These are phyloP conservation scores for Moricandia moricandioides DNA, from an alignment of 345 rosid species.

Conservation along the genomic window DNA sequence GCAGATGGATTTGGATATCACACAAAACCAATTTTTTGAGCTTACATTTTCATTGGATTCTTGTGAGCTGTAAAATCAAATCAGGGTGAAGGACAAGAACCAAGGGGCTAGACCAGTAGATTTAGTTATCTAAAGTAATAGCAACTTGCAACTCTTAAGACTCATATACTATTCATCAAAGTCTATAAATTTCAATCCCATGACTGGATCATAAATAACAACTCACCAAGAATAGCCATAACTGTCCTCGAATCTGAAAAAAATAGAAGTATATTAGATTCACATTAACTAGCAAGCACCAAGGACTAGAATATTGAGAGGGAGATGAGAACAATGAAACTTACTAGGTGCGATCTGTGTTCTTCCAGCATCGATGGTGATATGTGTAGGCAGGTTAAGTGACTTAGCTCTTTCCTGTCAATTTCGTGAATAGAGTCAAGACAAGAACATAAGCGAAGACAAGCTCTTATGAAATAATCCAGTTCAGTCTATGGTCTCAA, in stretches of 20 bases:
- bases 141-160: background rate
- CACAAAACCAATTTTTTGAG: background rate
- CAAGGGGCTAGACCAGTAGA: background rate
- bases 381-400: background rate
- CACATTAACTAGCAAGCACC: background rate
- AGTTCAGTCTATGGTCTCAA: too few species aligned
- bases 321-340: background rate
- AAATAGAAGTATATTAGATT: background rate
- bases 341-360: background rate
- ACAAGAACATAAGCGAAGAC: background rate
- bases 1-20: background rate
- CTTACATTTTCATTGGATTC: background rate
- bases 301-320: background rate
- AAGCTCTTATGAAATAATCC: background rate
- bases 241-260: conserved; percentile 78
- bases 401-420: background rate
- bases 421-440: background rate
- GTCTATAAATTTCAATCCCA: background rate
- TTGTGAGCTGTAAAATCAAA: background rate
- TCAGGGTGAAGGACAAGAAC: background rate
- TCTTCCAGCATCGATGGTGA: background rate
- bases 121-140: background rate
- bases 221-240: conserved; percentile 96
- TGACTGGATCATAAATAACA: background rate
- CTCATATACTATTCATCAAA: background rate